Evolutionary conservation across 2,329 filamentous ascomycete genomes (phyloP).

Genomic region (Aureobasidium pullulans): DNA sequence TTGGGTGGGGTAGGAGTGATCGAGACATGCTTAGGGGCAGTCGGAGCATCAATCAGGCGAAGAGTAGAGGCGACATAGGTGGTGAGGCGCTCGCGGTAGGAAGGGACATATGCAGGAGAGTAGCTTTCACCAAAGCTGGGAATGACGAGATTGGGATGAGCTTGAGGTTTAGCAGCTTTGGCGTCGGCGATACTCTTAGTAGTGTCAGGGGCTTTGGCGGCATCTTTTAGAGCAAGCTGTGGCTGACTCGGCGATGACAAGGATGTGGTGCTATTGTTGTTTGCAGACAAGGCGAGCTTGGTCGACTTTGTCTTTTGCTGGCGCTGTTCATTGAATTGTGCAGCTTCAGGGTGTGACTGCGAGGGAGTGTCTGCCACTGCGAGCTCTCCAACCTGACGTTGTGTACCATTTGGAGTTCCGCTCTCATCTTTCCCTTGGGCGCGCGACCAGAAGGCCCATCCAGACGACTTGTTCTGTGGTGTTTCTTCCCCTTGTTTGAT

Average conservation of each 20-base stretch:
- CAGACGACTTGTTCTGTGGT: constrained; percentile 43
- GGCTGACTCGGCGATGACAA: neutral
- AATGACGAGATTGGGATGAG: constrained; percentile 54
- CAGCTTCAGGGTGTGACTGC: constrained; percentile 42
- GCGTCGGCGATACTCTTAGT: neutral
- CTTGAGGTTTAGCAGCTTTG: constrained; percentile 2
- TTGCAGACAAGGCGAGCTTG: constrained; percentile 20
- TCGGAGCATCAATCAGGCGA: constrained; percentile 27
- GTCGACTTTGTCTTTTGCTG: constrained; percentile 20
- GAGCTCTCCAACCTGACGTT: constrained; percentile 46
- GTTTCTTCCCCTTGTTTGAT: constrained; percentile 7
- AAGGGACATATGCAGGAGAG: constrained; percentile 36
- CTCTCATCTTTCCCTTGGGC: constrained; percentile 40
- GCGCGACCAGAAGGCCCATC: constrained; percentile 76
- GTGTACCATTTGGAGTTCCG: constrained; percentile 48
- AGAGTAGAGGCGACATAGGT: constrained; percentile 31
- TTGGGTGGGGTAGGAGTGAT: constrained; percentile 56
- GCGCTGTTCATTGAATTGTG: constrained; percentile 41
- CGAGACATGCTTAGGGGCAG: constrained; percentile 60
- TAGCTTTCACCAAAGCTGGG: constrained; percentile 66
- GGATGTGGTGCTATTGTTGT: constrained; percentile 9
- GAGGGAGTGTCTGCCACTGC: constrained; percentile 45
- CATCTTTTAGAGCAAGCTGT: neutral
- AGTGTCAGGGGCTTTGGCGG: neutral
- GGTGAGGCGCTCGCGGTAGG: constrained; percentile 34